Percentiles rank a stretch among this genome's conserved stretches.
Evolutionary conservation across 1,284 basidiomycete species (phyloP).

Genomic region (Leccinum subspadiceum): DNA sequence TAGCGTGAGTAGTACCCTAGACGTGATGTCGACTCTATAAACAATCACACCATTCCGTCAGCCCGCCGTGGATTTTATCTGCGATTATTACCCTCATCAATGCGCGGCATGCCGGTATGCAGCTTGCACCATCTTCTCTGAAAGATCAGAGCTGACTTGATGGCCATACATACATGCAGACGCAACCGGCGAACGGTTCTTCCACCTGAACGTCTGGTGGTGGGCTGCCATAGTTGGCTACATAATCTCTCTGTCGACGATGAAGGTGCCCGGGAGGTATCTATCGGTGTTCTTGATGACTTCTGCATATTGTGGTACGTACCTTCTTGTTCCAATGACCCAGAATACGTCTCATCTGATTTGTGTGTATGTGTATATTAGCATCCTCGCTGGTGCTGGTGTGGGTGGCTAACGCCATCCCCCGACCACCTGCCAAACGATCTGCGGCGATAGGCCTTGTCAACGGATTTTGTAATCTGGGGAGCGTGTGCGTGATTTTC

Average conservation of each 20-base stretch:
- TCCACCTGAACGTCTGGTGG: slow-evolving; percentile 33
- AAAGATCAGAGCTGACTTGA: not conserved
- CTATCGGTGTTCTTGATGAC: slow-evolving; percentile 37
- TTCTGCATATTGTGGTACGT: slow-evolving; percentile 48
- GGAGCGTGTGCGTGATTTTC: slow-evolving; percentile 29
- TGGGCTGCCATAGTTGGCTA: slow-evolving; percentile 62
- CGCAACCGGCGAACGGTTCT: not conserved
- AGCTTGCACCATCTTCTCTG: not conserved
- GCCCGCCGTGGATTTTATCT: slow-evolving; percentile 64
- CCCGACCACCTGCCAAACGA: slow-evolving; percentile 60
- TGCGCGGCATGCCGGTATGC: slow-evolving; percentile 32
- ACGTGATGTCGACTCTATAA: not conserved
- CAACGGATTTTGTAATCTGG: slow-evolving; percentile 32
- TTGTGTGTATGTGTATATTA: not conserved
- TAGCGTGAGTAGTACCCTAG: slow-evolving; percentile 51
- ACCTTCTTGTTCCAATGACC: not conserved
- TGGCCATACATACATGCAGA: not conserved
- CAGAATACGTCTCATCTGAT: not conserved
- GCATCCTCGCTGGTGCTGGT: not conserved
- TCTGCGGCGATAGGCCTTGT: slow-evolving; percentile 42
- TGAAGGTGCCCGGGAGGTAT: slow-evolving; percentile 55
- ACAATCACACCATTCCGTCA: slow-evolving; percentile 20
- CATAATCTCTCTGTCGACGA: slow-evolving; percentile 60
- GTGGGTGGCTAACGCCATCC: slow-evolving; percentile 50
- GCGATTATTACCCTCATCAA: slow-evolving; percentile 49